Conservation (phyloP, 176 grass and related monocot genomes). For the Chrysopogon serrulatus region DNA sequence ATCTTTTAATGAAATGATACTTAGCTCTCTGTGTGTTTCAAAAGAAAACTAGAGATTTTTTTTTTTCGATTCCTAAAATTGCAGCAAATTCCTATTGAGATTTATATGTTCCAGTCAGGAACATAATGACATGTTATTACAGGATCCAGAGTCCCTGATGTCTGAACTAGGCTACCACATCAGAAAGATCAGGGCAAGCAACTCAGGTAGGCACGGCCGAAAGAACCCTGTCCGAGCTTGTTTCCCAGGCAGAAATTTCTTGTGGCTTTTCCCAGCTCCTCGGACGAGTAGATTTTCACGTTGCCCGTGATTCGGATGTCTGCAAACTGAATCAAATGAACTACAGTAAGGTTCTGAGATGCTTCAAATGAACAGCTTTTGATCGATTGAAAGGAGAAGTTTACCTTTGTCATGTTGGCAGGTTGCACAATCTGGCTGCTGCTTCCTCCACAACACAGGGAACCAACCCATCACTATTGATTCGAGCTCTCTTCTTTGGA, state of each 20-base stretch:
- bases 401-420: constrained; percentile 47
- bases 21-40: too few species aligned
- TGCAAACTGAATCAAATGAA: constrained; percentile 1
- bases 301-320: constrained; percentile 33
- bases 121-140: too few species aligned
- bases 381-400: background rate
- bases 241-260: constrained; percentile 52
- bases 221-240: constrained; percentile 88
- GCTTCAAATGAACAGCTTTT: constrained; percentile 5
- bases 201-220: constrained; percentile 79
- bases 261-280: constrained; percentile 68
- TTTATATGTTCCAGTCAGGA: background rate
- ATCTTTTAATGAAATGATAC: too few species aligned
- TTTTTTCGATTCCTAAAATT: background rate
- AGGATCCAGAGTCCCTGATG: too few species aligned
- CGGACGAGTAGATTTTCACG: constrained; percentile 72
- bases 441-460: constrained; percentile 20
- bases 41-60: too few species aligned
- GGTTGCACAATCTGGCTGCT: constrained; percentile 31
- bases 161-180: background rate
- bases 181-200: background rate
- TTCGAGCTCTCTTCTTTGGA: background rate
- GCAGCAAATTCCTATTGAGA: background rate
- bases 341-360: constrained; percentile 1
- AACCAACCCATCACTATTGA: constrained; percentile 45